Evolutionary conservation across 2,329 filamentous ascomycete genomes (phyloP), one percentile per base, ranked within the genome.

Genomic region (Myriosclerotinia curreyana): DNA sequence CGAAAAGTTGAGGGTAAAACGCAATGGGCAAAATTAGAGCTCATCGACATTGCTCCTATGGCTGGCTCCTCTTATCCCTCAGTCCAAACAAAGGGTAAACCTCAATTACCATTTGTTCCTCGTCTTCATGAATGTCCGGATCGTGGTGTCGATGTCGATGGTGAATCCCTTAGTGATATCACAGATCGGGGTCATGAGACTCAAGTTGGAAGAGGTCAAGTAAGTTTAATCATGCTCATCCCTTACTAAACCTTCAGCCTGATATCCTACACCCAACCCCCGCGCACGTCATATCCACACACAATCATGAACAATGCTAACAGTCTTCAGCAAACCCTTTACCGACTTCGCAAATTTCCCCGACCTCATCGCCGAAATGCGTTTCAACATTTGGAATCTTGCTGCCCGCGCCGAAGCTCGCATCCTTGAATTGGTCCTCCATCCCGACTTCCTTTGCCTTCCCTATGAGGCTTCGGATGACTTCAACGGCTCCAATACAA

Each of bases 41-140:
- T 54, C 7, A 20, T 25, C 0, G 14, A 40, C 2, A 54, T 54
- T 25, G 36, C 52, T 2, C 52, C 52, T 0, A 25, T 40, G 36
- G n/a, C 36, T 11, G n/a, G 12, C 4, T 3, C 36, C 0, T 12
- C 8, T 0, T 20, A 40, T 40, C 0, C 3, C 34, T 1, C 42
- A 44, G 1, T 1, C 0, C 52, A 40, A 11, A 4, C 7, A 54
- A 28, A 12, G 3, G 1, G 2, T 2, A 40, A 15, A 17, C n/a
- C 12, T 22, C 14, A 28, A 48, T 11, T 11, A 28, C 48, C 14
- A 28, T 49, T 17, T 15, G 5, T 4, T 38, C 12, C 34, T 40
- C n/a, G n/a, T 40, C 36, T 2, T 1, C 34, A 54, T 54, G 6
- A 28, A 8, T n/a, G 52, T 11, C 8, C 36, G 0, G n/a, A 54